Base-by-base conservation (phyloP, 495 filamentous ascomycete species). In the Penicillium paxilli region DNA sequence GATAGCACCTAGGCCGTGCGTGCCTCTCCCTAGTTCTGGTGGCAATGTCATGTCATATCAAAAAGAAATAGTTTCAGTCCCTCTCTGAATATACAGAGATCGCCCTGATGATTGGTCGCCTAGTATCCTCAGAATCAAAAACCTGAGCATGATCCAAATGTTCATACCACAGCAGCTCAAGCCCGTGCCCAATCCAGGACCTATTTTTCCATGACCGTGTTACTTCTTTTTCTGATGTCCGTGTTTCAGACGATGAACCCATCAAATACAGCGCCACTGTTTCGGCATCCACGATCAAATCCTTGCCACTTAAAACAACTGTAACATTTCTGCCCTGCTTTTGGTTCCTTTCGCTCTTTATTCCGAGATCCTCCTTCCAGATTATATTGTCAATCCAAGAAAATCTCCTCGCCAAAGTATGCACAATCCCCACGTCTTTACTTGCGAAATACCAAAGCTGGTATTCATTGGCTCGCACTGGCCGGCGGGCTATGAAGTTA, bases 401-500 rank as follows among this genome's bases (percentile, higher is more conserved):
- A 24, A 50, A 50, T 19, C 47, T 50, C 32, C 21, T 41, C 24
- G 47, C 47, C 33, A 50, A 40, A 3, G 47, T 50, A 50, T 50
- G 47, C 33, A 32, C 47, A 40, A 50, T 32, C 17, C 47, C 47
- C 16, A 50, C 17, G 19, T 50, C 32, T 50, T 50, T 40, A 26
- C 32, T 50, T 50, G 20, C 47, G 21, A 50, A 50, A 50, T 50
- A 50, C 47, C 47, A 50, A 17, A 50, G 33, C 24, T 50, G 47
- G n/a, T 40, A 50, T 50, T 50, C 47, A 50, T 50, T 50, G 32
- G 47, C 47, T 16, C 47, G 47, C 24, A 22, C 32, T 50, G 47
- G 47, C 12, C 5, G 47, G 21, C 47, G 47, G 47, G 47, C 47
- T 50, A 50, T 41, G 47, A 50, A 50, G 21, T 50, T 50, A 21